Evolutionary conservation across 768 basidiomycete genomes (phyloP).

Genomic region (Mrakia gelida): DNA sequence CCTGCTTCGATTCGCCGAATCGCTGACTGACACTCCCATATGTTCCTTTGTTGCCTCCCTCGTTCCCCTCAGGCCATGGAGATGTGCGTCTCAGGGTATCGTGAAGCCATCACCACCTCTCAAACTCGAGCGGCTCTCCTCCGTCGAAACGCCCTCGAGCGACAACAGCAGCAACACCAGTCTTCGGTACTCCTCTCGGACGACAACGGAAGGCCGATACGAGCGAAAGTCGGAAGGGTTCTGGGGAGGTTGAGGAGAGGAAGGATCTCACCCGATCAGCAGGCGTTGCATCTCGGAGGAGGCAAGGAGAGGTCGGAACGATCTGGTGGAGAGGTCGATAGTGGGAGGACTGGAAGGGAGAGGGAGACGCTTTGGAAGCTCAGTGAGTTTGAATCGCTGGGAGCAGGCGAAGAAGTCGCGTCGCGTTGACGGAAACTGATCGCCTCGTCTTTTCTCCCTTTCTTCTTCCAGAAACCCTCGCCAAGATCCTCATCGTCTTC

Average conservation of each 20-base stretch:
- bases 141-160: neutral
- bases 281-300: neutral
- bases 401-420: no score
- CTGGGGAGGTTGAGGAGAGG: conserved; percentile 18
- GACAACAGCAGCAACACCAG: neutral
- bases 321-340: neutral
- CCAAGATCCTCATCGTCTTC: conserved; percentile 25
- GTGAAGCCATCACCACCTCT: conserved; percentile 39
- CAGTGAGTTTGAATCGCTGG: conserved; percentile 4
- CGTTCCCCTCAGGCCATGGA: conserved; percentile 31
- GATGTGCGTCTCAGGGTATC: conserved; percentile 45
- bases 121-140: conserved; percentile 14
- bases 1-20: neutral
- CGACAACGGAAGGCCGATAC: conserved; percentile 17
- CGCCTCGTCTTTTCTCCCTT: neutral
- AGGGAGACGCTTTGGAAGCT: conserved; percentile 22
- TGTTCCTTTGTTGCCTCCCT: neutral
- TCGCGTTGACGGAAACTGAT: neutral
- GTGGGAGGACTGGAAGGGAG: neutral
- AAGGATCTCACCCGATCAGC: neutral
- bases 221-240: conserved; percentile 22
- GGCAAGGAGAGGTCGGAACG: neutral
- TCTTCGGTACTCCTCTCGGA: conserved; percentile 9
- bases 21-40: no score
- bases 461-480: conserved; percentile 13